Base-by-base conservation (phyloP, 2,329 filamentous ascomycete species). In the Fusarium sulawesiense region DNA sequence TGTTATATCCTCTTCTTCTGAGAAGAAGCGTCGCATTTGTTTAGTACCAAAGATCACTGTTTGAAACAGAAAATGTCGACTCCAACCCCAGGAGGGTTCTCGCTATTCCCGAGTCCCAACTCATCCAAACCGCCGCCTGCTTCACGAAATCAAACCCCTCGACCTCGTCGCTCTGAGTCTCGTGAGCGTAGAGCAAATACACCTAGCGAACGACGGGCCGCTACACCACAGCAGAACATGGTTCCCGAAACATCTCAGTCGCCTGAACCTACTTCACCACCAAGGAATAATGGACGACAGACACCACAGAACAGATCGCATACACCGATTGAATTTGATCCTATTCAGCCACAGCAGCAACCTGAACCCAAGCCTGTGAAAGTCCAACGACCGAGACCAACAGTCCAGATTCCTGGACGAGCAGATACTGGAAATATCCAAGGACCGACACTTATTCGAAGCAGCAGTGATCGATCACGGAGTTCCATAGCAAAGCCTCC, bases 401-500 rank as follows among this genome's bases (percentile, higher is more conserved):
- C 78, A 13, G 78, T 80, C 27, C 81, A 86, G 18, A 76, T 81
- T 2, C 83, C 83, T 3, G 80, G 80, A 7, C 82, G 85, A 44
- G 81, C 83, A 34, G 84, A 85, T 14, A 86, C 85, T 0, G 83
- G 85, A 25, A 83, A 87, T 62, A 85, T 86, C 0, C 83, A 86
- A 60, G 81, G 30, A 81, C 83, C 55, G 85, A 85, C 3, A 79
- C 47, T 64, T 23, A 83, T 84, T 13, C 81, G 85, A 50, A 83
- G 80, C 64, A 81, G 81, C 50, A 88, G 85, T 74, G 82, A 80
- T 49, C 80, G 82, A 20, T 87, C 86, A 2, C 81, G 85, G 56
- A 86, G 80, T 76, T 90, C 87, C 21, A 88, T 89, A 70, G 85
- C 86, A 53, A 89, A 89, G 71, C 78, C 82, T 25, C 87, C 86